A percentile compares a stretch with the other conserved stretches of the same genome.
Conservation (phyloP, 2,329 filamentous ascomycete genomes). For the Dothiorella sarmentorum region DNA sequence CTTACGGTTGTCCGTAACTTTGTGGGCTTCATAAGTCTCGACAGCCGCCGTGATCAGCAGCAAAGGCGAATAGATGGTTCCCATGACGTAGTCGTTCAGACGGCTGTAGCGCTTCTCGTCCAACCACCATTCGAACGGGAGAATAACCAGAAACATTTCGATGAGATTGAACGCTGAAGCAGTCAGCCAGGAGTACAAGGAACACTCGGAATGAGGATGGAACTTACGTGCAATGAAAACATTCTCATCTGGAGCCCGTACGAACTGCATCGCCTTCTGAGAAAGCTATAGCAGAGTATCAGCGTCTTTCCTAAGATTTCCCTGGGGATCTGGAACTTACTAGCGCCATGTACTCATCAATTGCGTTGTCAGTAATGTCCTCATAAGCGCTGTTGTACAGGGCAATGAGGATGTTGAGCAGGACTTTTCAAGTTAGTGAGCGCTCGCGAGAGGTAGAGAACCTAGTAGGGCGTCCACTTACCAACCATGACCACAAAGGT, state of each 20-base stretch:
- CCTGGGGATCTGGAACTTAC: neutral
- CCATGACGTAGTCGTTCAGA: slow-evolving; percentile 89
- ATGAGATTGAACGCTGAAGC: slow-evolving; percentile 73
- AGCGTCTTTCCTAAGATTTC: neutral
- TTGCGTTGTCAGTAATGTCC: slow-evolving; percentile 87
- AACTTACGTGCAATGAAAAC: slow-evolving; percentile 76
- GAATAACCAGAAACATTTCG: slow-evolving; percentile 73
- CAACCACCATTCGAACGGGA: slow-evolving; percentile 97
- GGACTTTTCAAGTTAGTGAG: slow-evolving; percentile 43
- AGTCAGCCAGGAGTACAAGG: neutral
- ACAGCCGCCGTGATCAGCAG: slow-evolving; percentile 71
- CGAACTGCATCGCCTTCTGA: slow-evolving; percentile 94
- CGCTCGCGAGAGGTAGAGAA: no score
- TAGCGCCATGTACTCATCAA: slow-evolving; percentile 91
- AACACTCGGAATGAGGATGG: slow-evolving; percentile 32
- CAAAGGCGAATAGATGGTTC: slow-evolving; percentile 76
- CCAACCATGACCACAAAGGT: slow-evolving; percentile 92
- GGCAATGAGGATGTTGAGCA: slow-evolving; percentile 94
- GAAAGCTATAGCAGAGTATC: neutral
- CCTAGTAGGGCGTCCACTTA: neutral
- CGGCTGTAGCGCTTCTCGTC: slow-evolving; percentile 67
- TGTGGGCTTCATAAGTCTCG: slow-evolving; percentile 45
- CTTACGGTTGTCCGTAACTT: slow-evolving; percentile 69
- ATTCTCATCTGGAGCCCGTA: slow-evolving; percentile 94
- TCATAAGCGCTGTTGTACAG: slow-evolving; percentile 96